Evolutionary conservation across 1,284 basidiomycete genomes (phyloP).

Genomic region (Salmacisia buchloeana): DNA sequence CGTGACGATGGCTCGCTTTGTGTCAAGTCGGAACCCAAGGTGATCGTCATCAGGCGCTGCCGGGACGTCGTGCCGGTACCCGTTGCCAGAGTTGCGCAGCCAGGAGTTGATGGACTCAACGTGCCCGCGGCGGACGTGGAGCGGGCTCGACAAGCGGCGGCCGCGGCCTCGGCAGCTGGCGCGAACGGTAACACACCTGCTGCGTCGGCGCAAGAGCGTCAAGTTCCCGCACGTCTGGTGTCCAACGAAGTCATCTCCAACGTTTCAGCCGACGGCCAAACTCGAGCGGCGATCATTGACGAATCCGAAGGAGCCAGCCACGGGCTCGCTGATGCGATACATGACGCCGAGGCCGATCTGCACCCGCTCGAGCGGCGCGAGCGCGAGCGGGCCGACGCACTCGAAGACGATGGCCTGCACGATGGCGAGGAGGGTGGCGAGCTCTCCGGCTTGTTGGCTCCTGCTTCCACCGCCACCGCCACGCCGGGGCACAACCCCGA

Average conservation of each 20-base stretch:
- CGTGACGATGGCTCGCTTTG: neutral
- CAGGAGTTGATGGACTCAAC: neutral
- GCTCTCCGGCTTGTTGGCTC: neutral
- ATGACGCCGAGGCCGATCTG: neutral
- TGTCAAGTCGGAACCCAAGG: neutral
- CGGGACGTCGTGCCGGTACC: constrained; percentile 47
- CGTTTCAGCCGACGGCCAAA: neutral
- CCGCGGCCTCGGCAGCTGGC: constrained; percentile 3
- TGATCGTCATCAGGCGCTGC: constrained; percentile 15
- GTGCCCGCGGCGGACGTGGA: constrained; percentile 14
- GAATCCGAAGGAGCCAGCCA: constrained; percentile 2
- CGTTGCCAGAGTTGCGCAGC: constrained; percentile 35
- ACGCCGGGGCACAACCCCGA: neutral
- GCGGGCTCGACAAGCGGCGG: constrained; percentile 12
- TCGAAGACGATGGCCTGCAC: neutral
- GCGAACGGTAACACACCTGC: neutral
- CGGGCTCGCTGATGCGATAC: no score
- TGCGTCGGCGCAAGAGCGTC: neutral
- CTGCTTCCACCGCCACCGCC: neutral
- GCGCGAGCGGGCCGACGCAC: neutral
- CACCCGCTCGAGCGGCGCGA: neutral
- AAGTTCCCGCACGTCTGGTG: neutral
- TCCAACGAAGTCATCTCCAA: neutral
- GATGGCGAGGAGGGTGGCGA: neutral
- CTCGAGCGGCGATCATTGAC: constrained; percentile 2